Percentiles rank a stretch among this genome's conserved stretches.
Conservation (phyloP, 1,139 yeast genomes). For the Taiozyma sp. region DNA sequence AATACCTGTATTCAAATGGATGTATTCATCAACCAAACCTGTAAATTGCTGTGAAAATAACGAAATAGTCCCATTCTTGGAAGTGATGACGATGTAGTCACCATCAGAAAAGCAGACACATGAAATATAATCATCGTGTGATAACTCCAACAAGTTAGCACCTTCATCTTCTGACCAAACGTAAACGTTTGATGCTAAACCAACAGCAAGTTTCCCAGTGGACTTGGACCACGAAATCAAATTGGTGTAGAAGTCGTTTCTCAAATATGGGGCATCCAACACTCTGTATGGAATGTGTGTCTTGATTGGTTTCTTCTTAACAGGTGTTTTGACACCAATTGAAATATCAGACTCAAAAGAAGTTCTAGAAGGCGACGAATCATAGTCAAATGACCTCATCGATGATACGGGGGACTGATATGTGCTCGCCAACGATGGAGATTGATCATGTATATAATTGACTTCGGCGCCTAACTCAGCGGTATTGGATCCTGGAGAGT, state of each 20-base stretch:
- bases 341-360: conserved; percentile 15
- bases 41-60: conserved; percentile 34
- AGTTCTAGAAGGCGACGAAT: conserved; percentile 5
- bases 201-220: conserved; percentile 58
- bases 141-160: conserved; percentile 33
- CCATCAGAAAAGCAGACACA: conserved; percentile 51
- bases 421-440: neutral
- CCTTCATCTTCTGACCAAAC: conserved; percentile 58
- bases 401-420: neutral
- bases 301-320: conserved; percentile 3
- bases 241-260: conserved; percentile 79
- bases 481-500: conserved; percentile 13
- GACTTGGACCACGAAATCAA: conserved; percentile 66
- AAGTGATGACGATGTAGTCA: conserved; percentile 52
- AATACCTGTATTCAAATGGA: conserved; percentile 36
- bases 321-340: conserved; percentile 6
- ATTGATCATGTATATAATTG: neutral
- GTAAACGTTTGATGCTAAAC: conserved; percentile 53
- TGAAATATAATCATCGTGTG: conserved; percentile 40
- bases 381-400: conserved; percentile 5
- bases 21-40: conserved; percentile 23
- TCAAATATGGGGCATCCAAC: conserved; percentile 68
- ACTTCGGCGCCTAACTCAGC: conserved; percentile 2
- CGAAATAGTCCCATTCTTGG: conserved; percentile 43
- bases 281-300: conserved; percentile 37